Evolutionary conservation across 2,329 filamentous ascomycete species (phyloP).

Genomic region (Verticillium dahliae): DNA sequence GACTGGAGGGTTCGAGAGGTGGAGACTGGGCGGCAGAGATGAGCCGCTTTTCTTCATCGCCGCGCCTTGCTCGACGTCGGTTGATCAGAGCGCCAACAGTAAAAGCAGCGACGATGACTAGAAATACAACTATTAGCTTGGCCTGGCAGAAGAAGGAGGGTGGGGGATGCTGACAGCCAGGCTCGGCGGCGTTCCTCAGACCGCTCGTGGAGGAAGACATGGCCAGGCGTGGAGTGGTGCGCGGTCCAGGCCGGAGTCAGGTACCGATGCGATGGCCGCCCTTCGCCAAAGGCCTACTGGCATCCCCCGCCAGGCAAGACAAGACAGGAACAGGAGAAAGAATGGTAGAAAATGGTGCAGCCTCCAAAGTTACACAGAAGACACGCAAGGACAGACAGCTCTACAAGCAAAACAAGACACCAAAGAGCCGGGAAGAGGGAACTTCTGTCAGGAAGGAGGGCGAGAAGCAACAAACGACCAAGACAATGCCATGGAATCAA

Average conservation of each 20-base stretch:
- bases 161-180: slow-evolving; percentile 6
- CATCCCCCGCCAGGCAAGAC: not conserved
- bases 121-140: not conserved
- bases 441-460: not conserved
- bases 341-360: too few species aligned
- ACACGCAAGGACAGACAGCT: not conserved
- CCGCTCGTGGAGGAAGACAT: slow-evolving; percentile 7
- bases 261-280: not conserved
- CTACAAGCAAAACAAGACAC: not conserved
- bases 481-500: not conserved
- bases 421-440: not conserved
- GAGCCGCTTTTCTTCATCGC: slow-evolving; percentile 6
- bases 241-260: not conserved
- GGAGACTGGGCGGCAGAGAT: not conserved
- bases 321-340: not conserved
- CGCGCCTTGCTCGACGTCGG: slow-evolving; percentile 7
- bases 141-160: not conserved
- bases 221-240: not conserved
- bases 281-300: too few species aligned
- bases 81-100: slow-evolving; percentile 11
- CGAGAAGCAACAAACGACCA: not conserved
- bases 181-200: slow-evolving; percentile 9
- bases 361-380: not conserved
- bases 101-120: slow-evolving; percentile 10
- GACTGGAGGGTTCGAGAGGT: slow-evolving; percentile 7